Conservation (phyloP, 768 basidiomycete genomes). For the Holtermannia corniformis region DNA sequence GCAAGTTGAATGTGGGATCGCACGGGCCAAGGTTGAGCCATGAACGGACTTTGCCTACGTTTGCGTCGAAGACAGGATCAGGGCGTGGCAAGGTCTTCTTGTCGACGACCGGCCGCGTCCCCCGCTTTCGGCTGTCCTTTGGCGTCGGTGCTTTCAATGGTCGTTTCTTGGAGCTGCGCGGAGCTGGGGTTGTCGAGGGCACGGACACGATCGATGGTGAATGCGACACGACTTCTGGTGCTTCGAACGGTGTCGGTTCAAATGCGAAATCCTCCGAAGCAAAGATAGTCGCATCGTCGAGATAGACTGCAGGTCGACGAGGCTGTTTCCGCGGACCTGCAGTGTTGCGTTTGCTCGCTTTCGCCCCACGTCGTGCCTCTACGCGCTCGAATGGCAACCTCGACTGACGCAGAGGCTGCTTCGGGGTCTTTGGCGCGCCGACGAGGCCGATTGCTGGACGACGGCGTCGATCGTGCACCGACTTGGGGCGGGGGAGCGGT, state of each 20-base stretch:
- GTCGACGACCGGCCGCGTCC: neutral
- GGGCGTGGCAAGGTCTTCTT: neutral
- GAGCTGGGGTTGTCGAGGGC: neutral
- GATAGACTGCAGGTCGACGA: slow-evolving; percentile 19
- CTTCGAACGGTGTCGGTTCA: slow-evolving; percentile 1
- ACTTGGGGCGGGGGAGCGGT: too few relatives aligned
- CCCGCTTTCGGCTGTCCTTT: neutral
- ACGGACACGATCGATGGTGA: neutral
- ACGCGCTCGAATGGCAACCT: neutral
- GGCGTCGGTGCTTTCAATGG: slow-evolving; percentile 7
- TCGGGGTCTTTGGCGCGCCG: neutral
- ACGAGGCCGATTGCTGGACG: neutral
- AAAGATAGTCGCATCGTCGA: slow-evolving; percentile 36
- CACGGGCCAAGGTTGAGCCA: slow-evolving; percentile 39
- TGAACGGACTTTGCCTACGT: slow-evolving; percentile 28
- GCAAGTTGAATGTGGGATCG: slow-evolving; percentile 36
- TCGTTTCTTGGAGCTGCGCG: neutral
- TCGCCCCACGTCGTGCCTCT: neutral
- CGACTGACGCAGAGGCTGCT: neutral
- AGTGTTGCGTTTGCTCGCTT: neutral
- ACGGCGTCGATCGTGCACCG: too few relatives aligned
- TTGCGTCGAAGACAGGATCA: slow-evolving; percentile 10
- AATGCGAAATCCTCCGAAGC: slow-evolving; percentile 28
- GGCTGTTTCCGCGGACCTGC: slow-evolving; percentile 1
- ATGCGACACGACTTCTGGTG: neutral